Evolutionary conservation across 345 rosid genomes (phyloP).

Genomic region (Eucalyptus paniculata): DNA sequence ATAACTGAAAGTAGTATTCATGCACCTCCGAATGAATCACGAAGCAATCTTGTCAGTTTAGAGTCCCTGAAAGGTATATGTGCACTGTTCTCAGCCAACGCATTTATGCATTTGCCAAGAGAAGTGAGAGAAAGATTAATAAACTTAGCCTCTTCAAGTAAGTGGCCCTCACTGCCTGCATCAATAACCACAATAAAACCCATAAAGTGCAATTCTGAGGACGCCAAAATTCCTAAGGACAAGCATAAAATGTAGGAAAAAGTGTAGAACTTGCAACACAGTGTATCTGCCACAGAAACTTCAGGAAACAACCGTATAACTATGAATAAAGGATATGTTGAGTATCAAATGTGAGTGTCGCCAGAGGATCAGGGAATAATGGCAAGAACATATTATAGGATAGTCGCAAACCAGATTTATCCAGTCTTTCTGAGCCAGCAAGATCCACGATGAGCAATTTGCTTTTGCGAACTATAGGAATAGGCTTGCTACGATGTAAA

Average conservation of each 20-base stretch:
- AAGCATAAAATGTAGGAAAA: neutral
- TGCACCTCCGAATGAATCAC: conserved; percentile 93
- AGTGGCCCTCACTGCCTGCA: conserved; percentile 77
- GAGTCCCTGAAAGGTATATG: conserved; percentile 97
- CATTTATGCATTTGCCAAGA: conserved; percentile 94
- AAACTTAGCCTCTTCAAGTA: conserved; percentile 92
- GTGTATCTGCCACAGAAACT: neutral
- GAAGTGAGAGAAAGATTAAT: conserved; percentile 90
- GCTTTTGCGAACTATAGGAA: conserved; percentile 73
- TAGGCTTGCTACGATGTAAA: conserved; percentile 20
- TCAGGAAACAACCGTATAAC: neutral
- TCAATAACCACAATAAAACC: neutral
- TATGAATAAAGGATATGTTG: neutral
- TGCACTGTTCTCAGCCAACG: conserved; percentile 84
- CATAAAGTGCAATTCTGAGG: neutral
- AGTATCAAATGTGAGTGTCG: neutral
- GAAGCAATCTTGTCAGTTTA: conserved; percentile 86
- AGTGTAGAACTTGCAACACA: neutral
- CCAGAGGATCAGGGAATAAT: neutral
- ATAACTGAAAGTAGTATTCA: neutral
- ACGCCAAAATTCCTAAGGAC: neutral
- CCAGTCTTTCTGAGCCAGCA: conserved; percentile 94
- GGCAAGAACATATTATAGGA: neutral
- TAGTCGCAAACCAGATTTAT: conserved; percentile 67
- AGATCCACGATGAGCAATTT: conserved; percentile 92